A percentile compares a stretch with the other conserved stretches of the same genome.
Conservation (phyloP, 805 yeast species). For the Candida incommunis region DNA sequence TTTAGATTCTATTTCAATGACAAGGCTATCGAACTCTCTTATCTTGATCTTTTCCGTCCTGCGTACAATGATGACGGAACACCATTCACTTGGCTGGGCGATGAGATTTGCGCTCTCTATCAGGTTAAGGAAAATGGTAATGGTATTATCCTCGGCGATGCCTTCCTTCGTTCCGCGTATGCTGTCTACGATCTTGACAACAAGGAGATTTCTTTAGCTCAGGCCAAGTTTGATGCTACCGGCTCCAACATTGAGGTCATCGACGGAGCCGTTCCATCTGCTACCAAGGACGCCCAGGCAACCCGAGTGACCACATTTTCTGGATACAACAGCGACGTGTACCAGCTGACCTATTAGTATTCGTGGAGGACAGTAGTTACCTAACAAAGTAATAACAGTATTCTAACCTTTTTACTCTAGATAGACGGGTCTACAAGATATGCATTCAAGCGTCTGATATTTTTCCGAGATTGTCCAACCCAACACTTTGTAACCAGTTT, state of each 20-base stretch:
- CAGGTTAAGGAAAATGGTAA: conserved; percentile 3
- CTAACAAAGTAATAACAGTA: background rate
- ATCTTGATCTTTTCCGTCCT: conserved; percentile 1
- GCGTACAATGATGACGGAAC: background rate
- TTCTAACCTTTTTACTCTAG: background rate
- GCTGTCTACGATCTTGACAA: conserved; percentile 51
- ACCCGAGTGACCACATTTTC: background rate
- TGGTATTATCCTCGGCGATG: conserved; percentile 42
- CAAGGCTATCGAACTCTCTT: conserved; percentile 6
- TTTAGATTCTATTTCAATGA: conserved; percentile 7
- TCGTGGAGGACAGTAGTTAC: background rate
- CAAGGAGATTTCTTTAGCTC: conserved; percentile 41
- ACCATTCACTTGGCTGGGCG: conserved; percentile 2
- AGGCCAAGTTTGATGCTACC: conserved; percentile 22
- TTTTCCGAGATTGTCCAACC: background rate
- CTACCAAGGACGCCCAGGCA: conserved; percentile 2
- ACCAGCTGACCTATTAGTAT: background rate
- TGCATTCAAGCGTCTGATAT: too few relatives aligned
- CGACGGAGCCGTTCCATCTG: conserved; percentile 14
- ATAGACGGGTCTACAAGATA: background rate
- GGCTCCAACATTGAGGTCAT: conserved; percentile 13
- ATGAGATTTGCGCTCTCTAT: conserved; percentile 1
- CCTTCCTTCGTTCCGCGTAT: conserved; percentile 48
- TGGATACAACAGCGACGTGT: background rate
- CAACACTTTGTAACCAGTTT: background rate